Evolutionary conservation across 1,139 yeast species (phyloP).

Genomic region (Candida tetrigidarum): DNA sequence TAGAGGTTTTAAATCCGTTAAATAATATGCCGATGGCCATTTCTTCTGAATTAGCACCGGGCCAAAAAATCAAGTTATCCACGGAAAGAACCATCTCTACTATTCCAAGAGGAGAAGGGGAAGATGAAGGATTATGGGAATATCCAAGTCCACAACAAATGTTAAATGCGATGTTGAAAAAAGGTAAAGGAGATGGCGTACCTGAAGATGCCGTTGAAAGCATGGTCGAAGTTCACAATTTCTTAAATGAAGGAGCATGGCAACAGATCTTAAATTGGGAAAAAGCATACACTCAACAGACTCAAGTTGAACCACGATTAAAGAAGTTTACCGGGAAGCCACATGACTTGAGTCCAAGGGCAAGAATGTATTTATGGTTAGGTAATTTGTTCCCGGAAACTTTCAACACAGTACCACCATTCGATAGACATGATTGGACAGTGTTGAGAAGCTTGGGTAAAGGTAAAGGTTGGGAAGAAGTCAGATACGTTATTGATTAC

Average conservation of each 20-base stretch:
- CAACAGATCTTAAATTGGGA: constrained; percentile 94
- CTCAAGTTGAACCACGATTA: constrained; percentile 71
- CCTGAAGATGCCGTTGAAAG: constrained; percentile 96
- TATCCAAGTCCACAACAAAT: constrained; percentile 99
- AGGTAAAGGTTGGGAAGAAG: constrained; percentile 54
- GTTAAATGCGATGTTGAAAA: constrained; percentile 96
- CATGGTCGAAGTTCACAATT: constrained; percentile 98
- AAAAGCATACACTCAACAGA: constrained; percentile 51
- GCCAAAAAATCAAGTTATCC: constrained; percentile 77
- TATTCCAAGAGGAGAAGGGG: constrained; percentile 82
- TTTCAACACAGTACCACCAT: constrained; percentile 83
- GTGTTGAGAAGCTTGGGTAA: constrained; percentile 70
- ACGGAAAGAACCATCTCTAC: constrained; percentile 83
- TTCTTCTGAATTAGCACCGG: constrained; percentile 72
- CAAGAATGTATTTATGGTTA: constrained; percentile 66
- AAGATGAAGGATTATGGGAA: constrained; percentile 84
- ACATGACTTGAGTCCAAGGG: constrained; percentile 86
- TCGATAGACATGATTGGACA: constrained; percentile 99
- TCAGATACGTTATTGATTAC: constrained; percentile 91
- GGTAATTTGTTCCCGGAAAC: constrained; percentile 74
- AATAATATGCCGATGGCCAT: constrained; percentile 87
- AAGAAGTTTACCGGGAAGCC: constrained; percentile 93
- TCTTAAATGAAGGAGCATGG: constrained; percentile 98
- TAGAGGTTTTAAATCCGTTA: constrained; percentile 64
- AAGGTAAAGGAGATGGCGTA: constrained; percentile 84